Base-by-base conservation (phyloP, 768 basidiomycete genomes). In the Obba rivulosa region DNA sequence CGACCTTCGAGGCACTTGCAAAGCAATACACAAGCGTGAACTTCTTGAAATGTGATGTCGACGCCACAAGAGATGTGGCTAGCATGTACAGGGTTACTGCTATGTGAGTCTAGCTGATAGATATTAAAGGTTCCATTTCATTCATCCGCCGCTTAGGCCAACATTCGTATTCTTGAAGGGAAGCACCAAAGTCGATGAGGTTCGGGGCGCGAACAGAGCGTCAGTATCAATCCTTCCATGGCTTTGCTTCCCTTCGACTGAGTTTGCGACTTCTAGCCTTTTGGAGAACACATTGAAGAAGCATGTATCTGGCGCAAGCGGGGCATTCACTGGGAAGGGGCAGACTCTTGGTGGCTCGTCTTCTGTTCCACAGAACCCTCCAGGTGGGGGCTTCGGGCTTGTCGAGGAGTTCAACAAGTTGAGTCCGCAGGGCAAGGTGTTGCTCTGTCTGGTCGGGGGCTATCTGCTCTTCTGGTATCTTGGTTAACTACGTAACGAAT, bases 11-110 rank as follows among this genome's bases (percentile, higher is more conserved):
- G 56, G 68, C 76, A 0, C 69, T 92, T 2, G 75, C 87, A 5
- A 83, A 80, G 57, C 69, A 87, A 57, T 82, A 86, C 61, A 69
- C 68, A 20, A 72, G 75, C 43, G 88, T 84, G 49, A 87, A 87
- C 65, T 93, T 93, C 68, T 62, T 92, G 59, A 92, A 92, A 62
- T 86, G 83, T 56, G 87, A 90, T 57, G 81, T 89, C 16, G 88
- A 91, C 56, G 77, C 75, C 42, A 81, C 80, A 17, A 65, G 57
- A 54, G 89, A 90, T 37, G 82, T 92, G 22, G 81, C 90, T 8
- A 59, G 69, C 24, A 43, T 66, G 36, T 88, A 89, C 61, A 66
- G 65, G 3, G 74, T 93, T 50, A 67, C 79, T 21, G 88, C 88
- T 0, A 92, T 93, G 89, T 87, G 54, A 57, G 79, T 54, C 11